Percentiles rank a stretch among this genome's conserved stretches.
These are phyloP conservation scores for Cucurbita maxima DNA, from an alignment of 306 rosid species.

Conservation along the genomic window DNA sequence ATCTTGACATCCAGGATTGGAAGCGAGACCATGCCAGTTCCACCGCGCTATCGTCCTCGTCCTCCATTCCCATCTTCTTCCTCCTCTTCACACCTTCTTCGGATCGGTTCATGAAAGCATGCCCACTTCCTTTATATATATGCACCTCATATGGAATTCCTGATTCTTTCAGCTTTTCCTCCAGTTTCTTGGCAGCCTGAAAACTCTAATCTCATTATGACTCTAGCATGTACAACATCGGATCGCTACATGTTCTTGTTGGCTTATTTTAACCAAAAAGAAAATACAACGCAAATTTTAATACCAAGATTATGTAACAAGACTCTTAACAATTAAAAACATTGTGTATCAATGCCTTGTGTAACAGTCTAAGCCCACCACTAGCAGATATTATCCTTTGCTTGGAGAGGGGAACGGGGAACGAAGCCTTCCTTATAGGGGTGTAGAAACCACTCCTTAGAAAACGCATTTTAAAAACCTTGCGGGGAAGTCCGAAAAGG, in stretches of 20 bases:
- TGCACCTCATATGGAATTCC: constrained; percentile 73
- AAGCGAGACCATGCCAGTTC: constrained; percentile 90
- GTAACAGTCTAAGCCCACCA: too few species aligned
- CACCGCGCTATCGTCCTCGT: constrained; percentile 61
- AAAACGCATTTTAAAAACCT: too few species aligned
- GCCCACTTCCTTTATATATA: constrained; percentile 57
- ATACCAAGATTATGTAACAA: background rate
- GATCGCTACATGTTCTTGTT: background rate
- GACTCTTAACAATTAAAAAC: background rate
- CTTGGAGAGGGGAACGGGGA: too few species aligned
- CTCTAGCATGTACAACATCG: background rate
- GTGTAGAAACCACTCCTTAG: too few species aligned
- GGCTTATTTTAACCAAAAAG: background rate
- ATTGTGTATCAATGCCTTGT: background rate
- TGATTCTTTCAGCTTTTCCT: constrained; percentile 74
- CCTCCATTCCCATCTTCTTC: constrained; percentile 72
- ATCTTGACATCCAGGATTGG: constrained; percentile 63
- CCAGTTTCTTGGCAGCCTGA: constrained; percentile 82
- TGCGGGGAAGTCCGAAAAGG: too few species aligned
- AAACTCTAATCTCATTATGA: constrained; percentile 9
- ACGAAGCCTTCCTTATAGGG: too few species aligned
- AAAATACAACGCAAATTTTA: background rate
- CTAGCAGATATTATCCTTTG: too few species aligned
- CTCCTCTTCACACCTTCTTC: constrained; percentile 67
- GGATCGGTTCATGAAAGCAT: constrained; percentile 94